Conservation (phyloP, 805 yeast genomes). For the Torulaspora microellipsoides region DNA sequence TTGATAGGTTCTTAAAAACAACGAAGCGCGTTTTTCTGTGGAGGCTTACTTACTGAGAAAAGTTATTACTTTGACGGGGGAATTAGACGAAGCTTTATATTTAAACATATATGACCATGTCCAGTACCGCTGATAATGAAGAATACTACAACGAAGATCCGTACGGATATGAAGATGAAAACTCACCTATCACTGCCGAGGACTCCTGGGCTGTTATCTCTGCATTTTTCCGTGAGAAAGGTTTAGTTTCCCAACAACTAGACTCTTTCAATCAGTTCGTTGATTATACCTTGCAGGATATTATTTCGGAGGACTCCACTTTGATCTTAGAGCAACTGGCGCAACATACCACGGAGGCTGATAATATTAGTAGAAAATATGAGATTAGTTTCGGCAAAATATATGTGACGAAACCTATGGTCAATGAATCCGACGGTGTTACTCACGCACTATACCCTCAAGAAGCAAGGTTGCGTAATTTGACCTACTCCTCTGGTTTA, state of each 20-base stretch:
- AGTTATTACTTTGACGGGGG: not conserved
- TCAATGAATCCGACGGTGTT: constrained; percentile 99
- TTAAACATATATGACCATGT: constrained; percentile 1
- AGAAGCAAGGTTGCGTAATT: constrained; percentile 92
- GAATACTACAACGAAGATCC: constrained; percentile 50
- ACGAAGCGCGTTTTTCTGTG: not conserved
- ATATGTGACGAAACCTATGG: constrained; percentile 92
- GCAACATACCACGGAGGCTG: constrained; percentile 88
- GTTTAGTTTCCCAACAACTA: constrained; percentile 94
- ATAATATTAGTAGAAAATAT: constrained; percentile 84
- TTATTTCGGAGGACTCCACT: constrained; percentile 92
- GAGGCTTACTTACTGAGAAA: not conserved
- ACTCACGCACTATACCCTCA: constrained; percentile 98
- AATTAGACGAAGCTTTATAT: not conserved
- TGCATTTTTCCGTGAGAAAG: constrained; percentile 92
- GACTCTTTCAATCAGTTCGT: constrained; percentile 98
- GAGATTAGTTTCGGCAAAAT: constrained; percentile 98
- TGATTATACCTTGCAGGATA: constrained; percentile 92
- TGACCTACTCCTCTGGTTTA: constrained; percentile 93
- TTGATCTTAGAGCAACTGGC: constrained; percentile 96
- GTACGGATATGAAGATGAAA: constrained; percentile 66
- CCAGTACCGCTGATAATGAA: constrained; percentile 14
- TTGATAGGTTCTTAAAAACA: constrained; percentile 1
- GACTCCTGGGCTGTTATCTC: constrained; percentile 99
- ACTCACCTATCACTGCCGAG: constrained; percentile 82